Percentiles rank a stretch among this genome's conserved stretches.
Evolutionary conservation across 2,329 filamentous ascomycete species (phyloP).

Genomic region (Verticillium isaacii): DNA sequence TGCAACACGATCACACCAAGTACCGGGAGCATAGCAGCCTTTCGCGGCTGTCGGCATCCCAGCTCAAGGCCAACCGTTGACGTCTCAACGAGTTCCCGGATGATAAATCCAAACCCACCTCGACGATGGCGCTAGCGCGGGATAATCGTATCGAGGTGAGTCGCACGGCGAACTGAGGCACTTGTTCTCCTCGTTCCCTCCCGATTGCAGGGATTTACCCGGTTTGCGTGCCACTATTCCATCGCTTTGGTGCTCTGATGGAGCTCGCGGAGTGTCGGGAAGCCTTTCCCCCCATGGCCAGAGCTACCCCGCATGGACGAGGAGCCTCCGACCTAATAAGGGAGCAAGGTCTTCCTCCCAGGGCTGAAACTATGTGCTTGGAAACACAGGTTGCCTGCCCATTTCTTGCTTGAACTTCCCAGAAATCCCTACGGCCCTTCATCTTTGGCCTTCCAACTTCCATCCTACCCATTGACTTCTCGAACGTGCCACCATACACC

Average conservation of each 20-base stretch:
- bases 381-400: too few relatives aligned
- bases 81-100: neutral
- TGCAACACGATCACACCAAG: too few relatives aligned
- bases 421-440: too few relatives aligned
- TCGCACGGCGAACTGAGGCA: neutral
- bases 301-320: neutral
- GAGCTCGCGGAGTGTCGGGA: neutral
- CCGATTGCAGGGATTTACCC: neutral
- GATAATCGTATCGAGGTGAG: neutral
- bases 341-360: neutral
- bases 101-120: neutral
- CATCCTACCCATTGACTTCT: neutral
- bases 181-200: neutral
- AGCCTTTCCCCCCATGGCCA: neutral
- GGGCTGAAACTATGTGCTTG: neutral
- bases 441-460: neutral
- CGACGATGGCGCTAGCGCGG: neutral
- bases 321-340: neutral
- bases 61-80: neutral
- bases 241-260: neutral
- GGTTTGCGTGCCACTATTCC: neutral
- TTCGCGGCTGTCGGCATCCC: too few relatives aligned
- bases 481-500: neutral
- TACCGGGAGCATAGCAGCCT: too few relatives aligned
- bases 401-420: too few relatives aligned